A percentile compares a stretch with the other conserved stretches of the same genome.
phyloP scores from a whole-genome alignment of 345 rosid genomes.

The Murraya paniculata region DNA sequence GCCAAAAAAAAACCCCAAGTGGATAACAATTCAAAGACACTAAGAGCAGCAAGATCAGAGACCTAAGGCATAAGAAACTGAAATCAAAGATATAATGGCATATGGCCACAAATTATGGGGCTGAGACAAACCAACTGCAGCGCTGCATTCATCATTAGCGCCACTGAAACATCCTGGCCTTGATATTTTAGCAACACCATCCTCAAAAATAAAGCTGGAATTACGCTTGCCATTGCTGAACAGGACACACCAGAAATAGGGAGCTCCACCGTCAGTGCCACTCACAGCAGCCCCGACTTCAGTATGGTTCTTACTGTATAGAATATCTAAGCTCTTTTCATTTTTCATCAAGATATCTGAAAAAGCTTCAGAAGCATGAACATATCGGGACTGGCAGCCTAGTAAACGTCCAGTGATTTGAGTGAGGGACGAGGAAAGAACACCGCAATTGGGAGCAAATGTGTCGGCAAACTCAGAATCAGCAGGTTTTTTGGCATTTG shows the following conservation, averaged over 20 bases:
- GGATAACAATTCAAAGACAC: neutral
- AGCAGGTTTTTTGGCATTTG: slow-evolving; percentile 60
- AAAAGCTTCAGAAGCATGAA: slow-evolving; percentile 52
- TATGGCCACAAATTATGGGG: slow-evolving; percentile 24
- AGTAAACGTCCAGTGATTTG: slow-evolving; percentile 67
- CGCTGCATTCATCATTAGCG: slow-evolving; percentile 56
- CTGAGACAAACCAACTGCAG: slow-evolving; percentile 29
- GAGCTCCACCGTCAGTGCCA: slow-evolving; percentile 61
- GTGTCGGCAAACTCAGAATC: slow-evolving; percentile 50
- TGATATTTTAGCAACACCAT: slow-evolving; percentile 52
- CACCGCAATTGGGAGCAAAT: slow-evolving; percentile 70
- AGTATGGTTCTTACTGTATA: slow-evolving; percentile 59
- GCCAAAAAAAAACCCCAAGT: slow-evolving; percentile 7
- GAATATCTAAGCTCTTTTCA: slow-evolving; percentile 49
- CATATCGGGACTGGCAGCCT: slow-evolving; percentile 55
- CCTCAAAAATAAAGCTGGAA: slow-evolving; percentile 51
- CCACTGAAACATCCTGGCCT: slow-evolving; percentile 75
- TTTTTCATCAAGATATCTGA: slow-evolving; percentile 49
- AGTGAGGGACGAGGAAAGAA: slow-evolving; percentile 43
- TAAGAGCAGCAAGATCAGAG: slow-evolving; percentile 19
- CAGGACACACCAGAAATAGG: slow-evolving; percentile 74
- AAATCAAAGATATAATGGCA: slow-evolving; percentile 24
- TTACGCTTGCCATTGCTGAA: slow-evolving; percentile 63
- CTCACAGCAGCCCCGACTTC: slow-evolving; percentile 66
- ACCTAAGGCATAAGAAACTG: slow-evolving; percentile 25